A percentile compares a stretch with the other conserved stretches of the same genome.
Evolutionary conservation across 768 basidiomycete genomes (phyloP).

Genomic region (Mycena belliarum): DNA sequence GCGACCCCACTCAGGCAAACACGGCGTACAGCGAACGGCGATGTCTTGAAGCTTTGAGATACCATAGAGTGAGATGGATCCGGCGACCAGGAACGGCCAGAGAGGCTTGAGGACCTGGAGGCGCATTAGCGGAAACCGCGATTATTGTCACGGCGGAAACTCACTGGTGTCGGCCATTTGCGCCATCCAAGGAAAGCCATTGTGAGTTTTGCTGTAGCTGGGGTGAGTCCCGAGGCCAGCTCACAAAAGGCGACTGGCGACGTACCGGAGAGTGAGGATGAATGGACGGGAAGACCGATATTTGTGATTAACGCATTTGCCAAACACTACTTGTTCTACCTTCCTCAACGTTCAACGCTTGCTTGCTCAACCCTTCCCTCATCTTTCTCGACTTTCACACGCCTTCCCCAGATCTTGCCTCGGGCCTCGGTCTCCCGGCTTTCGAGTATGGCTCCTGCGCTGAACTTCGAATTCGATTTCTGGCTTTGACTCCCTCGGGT

Average conservation of each 20-base stretch:
- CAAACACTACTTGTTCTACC: neutral
- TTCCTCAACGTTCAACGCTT: too few species aligned
- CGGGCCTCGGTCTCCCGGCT: too few species aligned
- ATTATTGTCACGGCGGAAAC: constrained; percentile 30
- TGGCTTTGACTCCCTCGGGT: too few species aligned
- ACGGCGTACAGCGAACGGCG: constrained; percentile 67
- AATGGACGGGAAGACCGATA: constrained; percentile 3
- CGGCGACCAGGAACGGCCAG: constrained; percentile 80
- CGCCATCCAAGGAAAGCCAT: constrained; percentile 82
- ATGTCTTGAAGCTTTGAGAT: constrained; percentile 68
- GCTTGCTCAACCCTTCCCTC: too few species aligned
- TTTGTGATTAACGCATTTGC: neutral
- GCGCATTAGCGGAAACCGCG: constrained; percentile 11
- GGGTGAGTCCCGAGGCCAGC: neutral
- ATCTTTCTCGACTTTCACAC: too few species aligned
- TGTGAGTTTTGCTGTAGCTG: constrained; percentile 29
- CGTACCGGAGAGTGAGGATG: constrained; percentile 1
- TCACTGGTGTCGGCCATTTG: constrained; percentile 78
- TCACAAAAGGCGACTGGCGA: neutral
- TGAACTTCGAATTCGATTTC: too few species aligned
- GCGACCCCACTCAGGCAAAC: neutral
- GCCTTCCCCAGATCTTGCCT: too few species aligned
- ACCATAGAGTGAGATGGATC: constrained; percentile 63
- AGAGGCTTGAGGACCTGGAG: constrained; percentile 67
- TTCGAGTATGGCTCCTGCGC: too few species aligned